Conservation (phyloP, 2,329 filamentous ascomycete species). For the Grosmannia penicillata region DNA sequence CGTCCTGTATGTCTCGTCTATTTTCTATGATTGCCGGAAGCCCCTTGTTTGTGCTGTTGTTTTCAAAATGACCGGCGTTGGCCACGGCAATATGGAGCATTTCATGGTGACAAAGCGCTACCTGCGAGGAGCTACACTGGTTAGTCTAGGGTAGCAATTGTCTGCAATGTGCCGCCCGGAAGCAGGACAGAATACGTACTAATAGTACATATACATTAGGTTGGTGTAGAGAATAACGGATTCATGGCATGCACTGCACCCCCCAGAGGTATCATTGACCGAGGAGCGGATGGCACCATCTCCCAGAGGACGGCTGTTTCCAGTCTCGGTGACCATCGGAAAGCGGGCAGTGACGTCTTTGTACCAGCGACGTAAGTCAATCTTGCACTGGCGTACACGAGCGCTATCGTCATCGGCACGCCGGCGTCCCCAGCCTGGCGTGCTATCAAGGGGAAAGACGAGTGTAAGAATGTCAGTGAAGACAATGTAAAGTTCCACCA, state of each 20-base stretch:
- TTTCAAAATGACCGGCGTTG: constrained; percentile 14
- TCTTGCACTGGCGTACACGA: constrained; percentile 8
- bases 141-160: too few species aligned
- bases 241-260: constrained; percentile 8
- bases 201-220: constrained; percentile 12
- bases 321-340: background rate
- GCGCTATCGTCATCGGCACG: constrained; percentile 4
- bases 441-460: constrained; percentile 10
- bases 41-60: background rate
- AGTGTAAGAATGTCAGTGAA: constrained; percentile 9
- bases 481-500: constrained; percentile 9
- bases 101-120: constrained; percentile 11
- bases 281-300: background rate
- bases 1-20: constrained; percentile 9
- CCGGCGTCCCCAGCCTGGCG: constrained; percentile 8
- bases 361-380: constrained; percentile 6
- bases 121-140: constrained; percentile 8
- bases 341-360: background rate
- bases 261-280: background rate
- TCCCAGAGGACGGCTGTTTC: background rate
- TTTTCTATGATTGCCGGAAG: constrained; percentile 7
- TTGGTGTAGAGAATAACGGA: constrained; percentile 11
- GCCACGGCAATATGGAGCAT: constrained; percentile 22
- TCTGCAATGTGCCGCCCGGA: too few species aligned
- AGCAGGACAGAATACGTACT: constrained; percentile 5